These are phyloP conservation scores for Pycnococcus provasolii DNA, from an alignment of 139 green algal species.

Conservation along the genomic window DNA sequence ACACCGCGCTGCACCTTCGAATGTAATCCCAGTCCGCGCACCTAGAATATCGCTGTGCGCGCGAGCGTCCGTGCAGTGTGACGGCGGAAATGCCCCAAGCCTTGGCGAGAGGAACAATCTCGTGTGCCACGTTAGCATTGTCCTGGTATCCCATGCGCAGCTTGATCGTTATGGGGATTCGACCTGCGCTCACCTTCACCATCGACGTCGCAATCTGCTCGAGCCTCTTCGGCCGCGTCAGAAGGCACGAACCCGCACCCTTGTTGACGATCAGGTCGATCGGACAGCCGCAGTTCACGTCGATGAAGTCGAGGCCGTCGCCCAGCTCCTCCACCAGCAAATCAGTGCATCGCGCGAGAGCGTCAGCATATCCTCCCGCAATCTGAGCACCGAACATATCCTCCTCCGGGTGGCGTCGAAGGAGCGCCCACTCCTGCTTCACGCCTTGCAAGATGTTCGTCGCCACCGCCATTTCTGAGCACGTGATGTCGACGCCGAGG, in stretches of 20 bases:
- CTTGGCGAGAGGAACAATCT: conserved; percentile 39
- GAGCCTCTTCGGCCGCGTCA: conserved; percentile 45
- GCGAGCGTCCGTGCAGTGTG: conserved; percentile 85
- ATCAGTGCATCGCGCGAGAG: conserved; percentile 55
- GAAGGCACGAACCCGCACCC: conserved; percentile 63
- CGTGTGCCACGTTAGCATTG: conserved; percentile 46
- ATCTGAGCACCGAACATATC: conserved; percentile 89
- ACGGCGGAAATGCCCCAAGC: conserved; percentile 69
- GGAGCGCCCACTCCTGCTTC: conserved; percentile 85
- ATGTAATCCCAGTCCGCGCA: conserved; percentile 67
- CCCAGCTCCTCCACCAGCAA: conserved; percentile 51
- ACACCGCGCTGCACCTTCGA: background rate
- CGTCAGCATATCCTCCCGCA: conserved; percentile 65
- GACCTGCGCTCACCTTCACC: conserved; percentile 1
- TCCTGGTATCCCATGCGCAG: conserved; percentile 53
- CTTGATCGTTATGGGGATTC: conserved; percentile 76
- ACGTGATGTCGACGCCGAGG: conserved; percentile 81
- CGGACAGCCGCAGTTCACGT: conserved; percentile 90
- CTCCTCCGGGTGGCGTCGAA: conserved; percentile 81
- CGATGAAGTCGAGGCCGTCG: conserved; percentile 68
- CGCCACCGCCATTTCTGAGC: conserved; percentile 86
- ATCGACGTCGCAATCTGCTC: conserved; percentile 32
- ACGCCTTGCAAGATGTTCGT: conserved; percentile 83
- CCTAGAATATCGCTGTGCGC: conserved; percentile 76
- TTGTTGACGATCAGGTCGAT: conserved; percentile 72